Evolutionary conservation across 2,329 filamentous ascomycete genomes (phyloP).

Genomic region (Xylaria sp.): DNA sequence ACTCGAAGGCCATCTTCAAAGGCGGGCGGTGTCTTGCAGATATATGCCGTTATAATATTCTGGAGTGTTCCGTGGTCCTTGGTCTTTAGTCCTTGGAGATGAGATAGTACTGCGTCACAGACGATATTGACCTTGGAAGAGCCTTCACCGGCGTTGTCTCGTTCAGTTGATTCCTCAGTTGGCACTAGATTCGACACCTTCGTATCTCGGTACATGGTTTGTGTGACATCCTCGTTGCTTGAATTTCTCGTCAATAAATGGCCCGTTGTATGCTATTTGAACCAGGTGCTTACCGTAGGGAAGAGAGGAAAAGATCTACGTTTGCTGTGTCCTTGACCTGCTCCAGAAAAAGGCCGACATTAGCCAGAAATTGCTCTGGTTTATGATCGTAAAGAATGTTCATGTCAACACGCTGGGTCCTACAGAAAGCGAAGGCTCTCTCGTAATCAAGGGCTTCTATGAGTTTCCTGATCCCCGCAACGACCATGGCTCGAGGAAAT

Average conservation of each 20-base stretch:
- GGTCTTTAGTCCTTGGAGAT: conserved; percentile 69
- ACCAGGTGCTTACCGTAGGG: conserved; percentile 70
- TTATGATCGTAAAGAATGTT: conserved; percentile 95
- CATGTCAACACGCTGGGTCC: conserved; percentile 95
- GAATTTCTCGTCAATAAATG: conserved; percentile 43
- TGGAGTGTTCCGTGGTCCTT: conserved; percentile 71
- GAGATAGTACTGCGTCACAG: conserved; percentile 82
- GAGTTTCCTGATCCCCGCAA: conserved; percentile 85
- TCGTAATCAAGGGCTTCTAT: conserved; percentile 85
- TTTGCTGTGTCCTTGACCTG: conserved; percentile 84
- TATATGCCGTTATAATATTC: conserved; percentile 92
- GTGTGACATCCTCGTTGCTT: conserved; percentile 89
- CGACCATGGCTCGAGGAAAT: conserved; percentile 89
- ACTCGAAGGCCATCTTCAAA: conserved; percentile 84
- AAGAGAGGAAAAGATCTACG: conserved; percentile 91
- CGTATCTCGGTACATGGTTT: conserved; percentile 94
- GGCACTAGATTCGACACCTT: conserved; percentile 55
- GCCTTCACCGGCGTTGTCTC: conserved; percentile 18
- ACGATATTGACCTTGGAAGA: conserved; percentile 82
- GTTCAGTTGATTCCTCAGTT: conserved; percentile 31
- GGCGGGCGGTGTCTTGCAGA: conserved; percentile 92
- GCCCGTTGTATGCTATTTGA: background rate
- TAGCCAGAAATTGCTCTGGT: conserved; percentile 84
- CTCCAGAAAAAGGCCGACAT: conserved; percentile 79
- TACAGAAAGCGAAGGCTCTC: conserved; percentile 85